Evolutionary conservation across 139 green algal species (phyloP), one percentile per base, ranked within the genome.

Genomic region (Tetradesmus obliquus): DNA sequence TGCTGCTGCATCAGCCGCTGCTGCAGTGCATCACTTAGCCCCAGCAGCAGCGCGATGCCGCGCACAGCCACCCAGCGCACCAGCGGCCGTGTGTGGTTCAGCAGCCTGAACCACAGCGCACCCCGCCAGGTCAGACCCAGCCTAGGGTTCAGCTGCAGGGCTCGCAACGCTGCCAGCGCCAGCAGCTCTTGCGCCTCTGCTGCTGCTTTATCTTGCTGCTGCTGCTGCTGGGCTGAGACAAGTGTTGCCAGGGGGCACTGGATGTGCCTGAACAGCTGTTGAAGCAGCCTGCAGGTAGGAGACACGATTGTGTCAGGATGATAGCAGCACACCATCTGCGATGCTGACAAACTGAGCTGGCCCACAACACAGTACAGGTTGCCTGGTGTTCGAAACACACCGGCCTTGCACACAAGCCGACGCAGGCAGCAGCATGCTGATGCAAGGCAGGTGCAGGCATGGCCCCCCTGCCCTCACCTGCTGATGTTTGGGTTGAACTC

Each of bases 51-150:
- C 0, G 90, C 93, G 5, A 96, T 79, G 45, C 91, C 94, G 1
- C 94, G 83, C 32, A 91, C 91, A 15, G 90, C 93, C 4, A 85
- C 91, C 95, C 95, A 97, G 45, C 95, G 92, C 22, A 97, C 93
- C 9, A 94, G 89, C 0, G 92, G 66, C 5, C 89, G 87, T n/a
- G 22, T 55, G 82, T 97, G 94, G 4, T 80, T 57, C 90, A 97
- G 92, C 80, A 97, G 91, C 3, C 57, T 45, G 9, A 96, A 89
- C 66, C 96, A 89, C 5, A 89, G 7, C 22, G 82, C 82, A 20
- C 76, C n/a, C 6, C 85, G 66, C 93, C 94, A 97, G 0, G 22
- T 69, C 45, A 32, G 15, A 1, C 86, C 82, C 17, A 97, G 90
- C 79, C 88, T 22, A 3, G 95, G 94, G 45, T 92, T 76, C 57